These are phyloP conservation scores for Atkinsonella hypoxylon DNA, from an alignment of 2,329 filamentous ascomycete species.

Conservation along the genomic window DNA sequence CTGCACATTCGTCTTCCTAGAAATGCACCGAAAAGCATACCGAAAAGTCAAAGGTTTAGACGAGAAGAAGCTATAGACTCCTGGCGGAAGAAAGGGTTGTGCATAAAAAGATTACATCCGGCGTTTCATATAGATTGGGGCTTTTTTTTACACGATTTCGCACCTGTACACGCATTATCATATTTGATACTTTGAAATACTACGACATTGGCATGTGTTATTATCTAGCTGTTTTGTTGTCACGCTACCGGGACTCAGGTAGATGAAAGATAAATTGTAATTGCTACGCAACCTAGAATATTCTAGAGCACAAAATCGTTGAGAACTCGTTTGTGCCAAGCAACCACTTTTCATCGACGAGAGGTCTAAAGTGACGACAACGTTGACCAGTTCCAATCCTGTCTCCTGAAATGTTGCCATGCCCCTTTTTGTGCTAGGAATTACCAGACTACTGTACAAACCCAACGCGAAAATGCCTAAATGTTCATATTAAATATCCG, in stretches of 20 bases:
- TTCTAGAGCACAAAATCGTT: not conserved
- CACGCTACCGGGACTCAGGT: not conserved
- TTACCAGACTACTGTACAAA: slow-evolving; percentile 3
- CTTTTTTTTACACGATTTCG: not conserved
- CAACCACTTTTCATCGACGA: no score
- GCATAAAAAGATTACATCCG: not conserved
- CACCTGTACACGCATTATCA: not conserved
- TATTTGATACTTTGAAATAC: not conserved
- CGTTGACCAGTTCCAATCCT: not conserved
- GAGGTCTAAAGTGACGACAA: not conserved
- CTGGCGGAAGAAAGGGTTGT: not conserved
- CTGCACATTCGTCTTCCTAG: slow-evolving; percentile 74
- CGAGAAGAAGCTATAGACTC: slow-evolving; percentile 12
- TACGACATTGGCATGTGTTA: not conserved
- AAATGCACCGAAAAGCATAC: slow-evolving; percentile 75
- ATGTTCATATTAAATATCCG: not conserved
- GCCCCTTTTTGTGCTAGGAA: not conserved
- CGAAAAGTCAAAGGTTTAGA: slow-evolving; percentile 35
- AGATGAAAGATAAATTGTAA: not conserved
- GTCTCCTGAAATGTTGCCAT: not conserved
- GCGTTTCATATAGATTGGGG: not conserved
- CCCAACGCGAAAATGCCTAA: slow-evolving; percentile 2
- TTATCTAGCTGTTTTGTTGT: not conserved
- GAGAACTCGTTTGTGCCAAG: not conserved
- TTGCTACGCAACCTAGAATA: not conserved